These are phyloP conservation scores for Albatrellus ellisii DNA, from an alignment of 768 basidiomycete genomes.

Conservation along the genomic window DNA sequence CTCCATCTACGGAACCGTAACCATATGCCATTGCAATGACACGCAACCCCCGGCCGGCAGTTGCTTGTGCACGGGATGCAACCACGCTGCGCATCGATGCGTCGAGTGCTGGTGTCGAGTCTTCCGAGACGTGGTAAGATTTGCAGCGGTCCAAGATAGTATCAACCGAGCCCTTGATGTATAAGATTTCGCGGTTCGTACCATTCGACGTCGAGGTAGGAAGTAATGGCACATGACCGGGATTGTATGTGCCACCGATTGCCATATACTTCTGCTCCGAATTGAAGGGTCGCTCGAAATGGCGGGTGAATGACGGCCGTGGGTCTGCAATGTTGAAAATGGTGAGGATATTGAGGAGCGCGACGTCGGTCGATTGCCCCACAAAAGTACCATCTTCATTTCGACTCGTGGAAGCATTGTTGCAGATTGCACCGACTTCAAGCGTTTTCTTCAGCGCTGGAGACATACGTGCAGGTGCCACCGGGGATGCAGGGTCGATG, in stretches of 20 bases:
- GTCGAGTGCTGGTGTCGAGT: conserved; percentile 77
- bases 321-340: conserved; percentile 57
- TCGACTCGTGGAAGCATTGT: conserved; percentile 57
- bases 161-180: conserved; percentile 89
- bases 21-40: conserved; percentile 92
- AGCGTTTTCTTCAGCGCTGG: conserved; percentile 63
- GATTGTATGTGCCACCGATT: conserved; percentile 59
- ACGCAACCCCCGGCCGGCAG: conserved; percentile 67
- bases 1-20: conserved; percentile 40
- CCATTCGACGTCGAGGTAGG: conserved; percentile 17
- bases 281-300: conserved; percentile 80
- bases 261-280: conserved; percentile 94
- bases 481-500: conserved; percentile 41
- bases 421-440: conserved; percentile 80
- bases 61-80: conserved; percentile 51
- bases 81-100: conserved; percentile 54
- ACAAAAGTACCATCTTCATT: conserved; percentile 64
- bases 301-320: conserved; percentile 55
- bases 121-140: conserved; percentile 82
- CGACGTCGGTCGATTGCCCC: conserved; percentile 91
- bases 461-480: conserved; percentile 29
- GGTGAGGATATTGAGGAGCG: conserved; percentile 68
- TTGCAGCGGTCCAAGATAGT: conserved; percentile 75
- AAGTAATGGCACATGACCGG: conserved; percentile 16
- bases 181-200: conserved; percentile 59